phyloP scores from a whole-genome alignment of 495 filamentous ascomycete genomes.

The Aspergillus diversus region DNA sequence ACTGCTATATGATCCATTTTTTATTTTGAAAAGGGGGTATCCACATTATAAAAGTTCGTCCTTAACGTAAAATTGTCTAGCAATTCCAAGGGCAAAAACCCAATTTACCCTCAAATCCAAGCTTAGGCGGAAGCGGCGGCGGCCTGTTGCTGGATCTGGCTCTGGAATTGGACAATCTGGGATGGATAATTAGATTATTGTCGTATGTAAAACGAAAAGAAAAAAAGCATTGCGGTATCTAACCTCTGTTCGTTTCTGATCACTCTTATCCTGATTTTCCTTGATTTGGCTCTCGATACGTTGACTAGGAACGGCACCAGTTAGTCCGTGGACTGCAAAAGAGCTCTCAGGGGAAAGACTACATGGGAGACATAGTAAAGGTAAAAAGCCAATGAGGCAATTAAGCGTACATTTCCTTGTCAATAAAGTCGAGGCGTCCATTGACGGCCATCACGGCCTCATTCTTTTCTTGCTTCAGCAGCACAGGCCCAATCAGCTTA shows the following conservation, averaged over 20 bases:
- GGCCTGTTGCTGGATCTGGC: slow-evolving; percentile 43
- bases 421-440: slow-evolving; percentile 87
- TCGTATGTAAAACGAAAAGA: not conserved
- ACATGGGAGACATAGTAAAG: not conserved
- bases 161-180: slow-evolving; percentile 50
- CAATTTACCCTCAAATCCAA: not conserved
- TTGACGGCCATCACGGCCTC: slow-evolving; percentile 91
- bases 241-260: slow-evolving; percentile 78
- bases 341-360: too few relatives aligned
- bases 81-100: not conserved
- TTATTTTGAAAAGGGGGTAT: not conserved
- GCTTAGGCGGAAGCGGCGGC: slow-evolving; percentile 41
- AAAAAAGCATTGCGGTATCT: not conserved
- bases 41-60: not conserved
- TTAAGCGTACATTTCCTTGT: slow-evolving; percentile 80
- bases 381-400: not conserved
- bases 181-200: slow-evolving; percentile 22
- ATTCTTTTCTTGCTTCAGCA: slow-evolving; percentile 88
- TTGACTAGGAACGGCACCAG: slow-evolving; percentile 55
- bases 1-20: not conserved
- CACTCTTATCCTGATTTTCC: slow-evolving; percentile 77
- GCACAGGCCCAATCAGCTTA: slow-evolving; percentile 89
- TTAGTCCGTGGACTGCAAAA: slow-evolving; percentile 3
- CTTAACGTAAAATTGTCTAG: too few relatives aligned
- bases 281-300: slow-evolving; percentile 82